Evolutionary conservation across 176 grass and related monocot genomes (phyloP).

Genomic region (Cenchrus americanus): DNA sequence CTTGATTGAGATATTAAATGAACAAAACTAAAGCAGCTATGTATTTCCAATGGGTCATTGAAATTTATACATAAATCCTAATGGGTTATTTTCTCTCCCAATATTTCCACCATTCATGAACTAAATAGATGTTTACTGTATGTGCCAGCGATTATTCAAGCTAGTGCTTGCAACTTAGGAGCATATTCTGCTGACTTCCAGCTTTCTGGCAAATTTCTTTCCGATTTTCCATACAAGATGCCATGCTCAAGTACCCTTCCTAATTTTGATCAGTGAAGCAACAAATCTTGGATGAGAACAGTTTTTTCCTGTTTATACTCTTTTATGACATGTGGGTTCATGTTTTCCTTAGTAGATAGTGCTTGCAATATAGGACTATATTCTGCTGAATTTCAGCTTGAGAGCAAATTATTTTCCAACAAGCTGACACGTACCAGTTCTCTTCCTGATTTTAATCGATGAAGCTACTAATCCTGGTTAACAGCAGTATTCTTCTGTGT

Average conservation of each 20-base stretch:
- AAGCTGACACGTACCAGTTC: background rate
- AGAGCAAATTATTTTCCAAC: slow-evolving; percentile 14
- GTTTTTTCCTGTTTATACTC: background rate
- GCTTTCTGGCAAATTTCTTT: slow-evolving; percentile 21
- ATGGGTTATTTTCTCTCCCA: background rate
- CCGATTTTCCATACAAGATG: background rate
- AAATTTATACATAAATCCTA: background rate
- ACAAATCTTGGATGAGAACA: background rate
- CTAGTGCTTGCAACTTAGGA: background rate
- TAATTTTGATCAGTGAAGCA: background rate
- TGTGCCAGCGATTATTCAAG: background rate
- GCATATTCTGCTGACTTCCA: background rate
- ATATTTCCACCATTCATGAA: slow-evolving; percentile 21
- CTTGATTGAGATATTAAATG: slow-evolving; percentile 21
- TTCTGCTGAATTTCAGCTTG: background rate
- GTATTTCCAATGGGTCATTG: background rate
- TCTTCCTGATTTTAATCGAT: background rate
- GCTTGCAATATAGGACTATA: background rate
- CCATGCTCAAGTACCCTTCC: background rate
- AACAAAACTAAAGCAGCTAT: slow-evolving; percentile 10
- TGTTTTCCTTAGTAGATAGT: background rate
- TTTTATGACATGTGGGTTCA: background rate
- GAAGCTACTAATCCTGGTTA: background rate
- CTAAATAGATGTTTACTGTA: background rate
- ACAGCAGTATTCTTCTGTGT: background rate